These are phyloP conservation scores for Jaltomata sinuosa DNA, from an alignment of 257 asterid species.

Conservation along the genomic window DNA sequence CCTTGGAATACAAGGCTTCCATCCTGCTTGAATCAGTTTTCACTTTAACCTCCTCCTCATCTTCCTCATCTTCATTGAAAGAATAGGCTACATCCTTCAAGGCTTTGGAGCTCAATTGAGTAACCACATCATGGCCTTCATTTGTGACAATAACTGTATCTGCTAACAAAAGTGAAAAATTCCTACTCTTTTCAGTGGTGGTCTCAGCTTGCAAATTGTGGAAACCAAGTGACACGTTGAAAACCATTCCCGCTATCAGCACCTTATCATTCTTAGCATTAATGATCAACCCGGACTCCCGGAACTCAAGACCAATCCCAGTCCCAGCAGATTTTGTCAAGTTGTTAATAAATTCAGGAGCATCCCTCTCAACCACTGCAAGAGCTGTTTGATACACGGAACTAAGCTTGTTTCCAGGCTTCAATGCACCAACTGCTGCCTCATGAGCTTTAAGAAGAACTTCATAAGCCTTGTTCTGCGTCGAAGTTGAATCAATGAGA, in stretches of 20 bases:
- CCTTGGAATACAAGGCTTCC: constrained; percentile 13
- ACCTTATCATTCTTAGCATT: constrained; percentile 13
- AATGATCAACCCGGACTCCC: constrained; percentile 17
- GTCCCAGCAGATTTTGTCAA: constrained; percentile 22
- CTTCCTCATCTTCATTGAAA: constrained; percentile 24
- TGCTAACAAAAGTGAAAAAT: constrained; percentile 11
- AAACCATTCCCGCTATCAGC: constrained; percentile 17
- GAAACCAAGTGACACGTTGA: constrained; percentile 18
- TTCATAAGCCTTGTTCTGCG: constrained; percentile 16
- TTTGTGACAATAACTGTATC: constrained; percentile 18
- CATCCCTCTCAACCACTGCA: constrained; percentile 14
- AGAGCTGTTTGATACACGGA: constrained; percentile 9
- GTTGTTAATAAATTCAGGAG: constrained; percentile 11
- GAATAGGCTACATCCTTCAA: constrained; percentile 18
- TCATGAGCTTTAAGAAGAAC: constrained; percentile 20
- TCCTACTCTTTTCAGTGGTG: constrained; percentile 8
- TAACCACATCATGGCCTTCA: constrained; percentile 8
- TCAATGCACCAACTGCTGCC: constrained; percentile 14
- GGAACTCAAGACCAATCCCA: constrained; percentile 24
- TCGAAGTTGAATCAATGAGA: constrained; percentile 17
- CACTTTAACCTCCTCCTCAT: neutral
- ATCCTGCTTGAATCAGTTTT: neutral
- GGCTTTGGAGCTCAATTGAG: constrained; percentile 20
- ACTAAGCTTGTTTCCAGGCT: constrained; percentile 11
- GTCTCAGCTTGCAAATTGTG: constrained; percentile 20